Evolutionary conservation across 1,139 yeast genomes (phyloP).

Genomic region (Protomyces macrosporus): DNA sequence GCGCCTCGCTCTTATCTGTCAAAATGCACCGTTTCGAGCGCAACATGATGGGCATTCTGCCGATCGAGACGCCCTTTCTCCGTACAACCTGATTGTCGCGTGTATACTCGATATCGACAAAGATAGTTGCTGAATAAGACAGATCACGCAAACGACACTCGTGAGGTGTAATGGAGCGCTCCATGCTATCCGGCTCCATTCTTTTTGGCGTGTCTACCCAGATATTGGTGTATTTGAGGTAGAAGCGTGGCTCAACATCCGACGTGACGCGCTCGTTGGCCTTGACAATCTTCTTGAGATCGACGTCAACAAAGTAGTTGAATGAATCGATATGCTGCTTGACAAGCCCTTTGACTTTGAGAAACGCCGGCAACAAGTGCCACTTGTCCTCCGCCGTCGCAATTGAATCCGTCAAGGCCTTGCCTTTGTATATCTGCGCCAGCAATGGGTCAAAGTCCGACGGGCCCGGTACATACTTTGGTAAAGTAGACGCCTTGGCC

Average conservation of each 20-base stretch:
- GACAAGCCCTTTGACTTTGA: constrained; percentile 91
- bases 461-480: background rate
- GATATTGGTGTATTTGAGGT: constrained; percentile 83
- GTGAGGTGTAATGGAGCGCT: constrained; percentile 67
- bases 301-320: constrained; percentile 90
- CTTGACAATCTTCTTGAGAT: constrained; percentile 79
- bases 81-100: constrained; percentile 87
- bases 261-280: constrained; percentile 86
- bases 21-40: constrained; percentile 86
- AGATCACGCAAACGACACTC: constrained; percentile 93
- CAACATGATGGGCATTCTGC: constrained; percentile 97
- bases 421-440: constrained; percentile 79
- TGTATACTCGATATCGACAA: constrained; percentile 94
- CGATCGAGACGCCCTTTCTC: constrained; percentile 87
- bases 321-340: constrained; percentile 96
- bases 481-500: background rate
- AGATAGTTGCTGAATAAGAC: constrained; percentile 93
- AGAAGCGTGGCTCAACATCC: constrained; percentile 96
- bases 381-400: constrained; percentile 86
- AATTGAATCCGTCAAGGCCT: constrained; percentile 76
- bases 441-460: constrained; percentile 60
- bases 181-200: constrained; percentile 48
- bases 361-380: constrained; percentile 90
- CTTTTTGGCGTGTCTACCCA: constrained; percentile 61
- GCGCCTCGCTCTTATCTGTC: constrained; percentile 66